phyloP scores from a whole-genome alignment of 352 stramenopile genomes.

The Phytophthora megakarya region DNA sequence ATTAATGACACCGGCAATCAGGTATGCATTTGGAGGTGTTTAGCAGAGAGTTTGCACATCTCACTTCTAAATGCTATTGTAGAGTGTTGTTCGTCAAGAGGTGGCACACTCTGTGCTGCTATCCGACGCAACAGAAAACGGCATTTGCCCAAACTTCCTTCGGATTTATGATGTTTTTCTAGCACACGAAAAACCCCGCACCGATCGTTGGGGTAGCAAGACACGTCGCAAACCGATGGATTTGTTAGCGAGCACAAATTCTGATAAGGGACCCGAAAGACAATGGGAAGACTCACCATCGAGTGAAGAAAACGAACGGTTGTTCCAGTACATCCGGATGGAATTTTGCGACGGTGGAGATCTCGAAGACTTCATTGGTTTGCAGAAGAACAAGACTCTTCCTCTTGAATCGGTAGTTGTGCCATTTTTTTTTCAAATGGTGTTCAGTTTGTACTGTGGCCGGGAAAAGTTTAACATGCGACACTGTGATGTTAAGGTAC shows the following conservation, averaged over 20 bases:
- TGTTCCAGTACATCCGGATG: constrained; percentile 98
- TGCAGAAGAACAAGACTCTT: constrained; percentile 72
- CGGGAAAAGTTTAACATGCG: constrained; percentile 92
- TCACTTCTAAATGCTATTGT: constrained; percentile 11
- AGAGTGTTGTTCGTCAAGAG: constrained; percentile 92
- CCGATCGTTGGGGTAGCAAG: constrained; percentile 64
- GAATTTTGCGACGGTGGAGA: constrained; percentile 97
- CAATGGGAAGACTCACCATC: constrained; percentile 3
- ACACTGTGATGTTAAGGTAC: constrained; percentile 98
- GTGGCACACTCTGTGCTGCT: constrained; percentile 94
- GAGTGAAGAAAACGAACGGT: constrained; percentile 14
- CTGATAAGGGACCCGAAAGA: constrained; percentile 6
- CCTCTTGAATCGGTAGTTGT: constrained; percentile 58
- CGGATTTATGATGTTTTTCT: constrained; percentile 93
- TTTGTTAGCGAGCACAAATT: constrained; percentile 39
- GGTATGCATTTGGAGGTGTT: constrained; percentile 36
- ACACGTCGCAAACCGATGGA: constrained; percentile 71
- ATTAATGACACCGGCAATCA: constrained; percentile 90
- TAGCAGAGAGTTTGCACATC: not conserved
- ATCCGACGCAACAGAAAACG: constrained; percentile 83
- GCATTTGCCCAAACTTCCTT: constrained; percentile 95
- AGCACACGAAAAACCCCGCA: constrained; percentile 59
- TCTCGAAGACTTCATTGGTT: constrained; percentile 94
- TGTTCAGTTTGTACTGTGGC: constrained; percentile 93
- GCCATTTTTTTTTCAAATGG: constrained; percentile 97